Conservation (phyloP, 2,329 filamentous ascomycete genomes). For the Ceratocystis destructans region DNA sequence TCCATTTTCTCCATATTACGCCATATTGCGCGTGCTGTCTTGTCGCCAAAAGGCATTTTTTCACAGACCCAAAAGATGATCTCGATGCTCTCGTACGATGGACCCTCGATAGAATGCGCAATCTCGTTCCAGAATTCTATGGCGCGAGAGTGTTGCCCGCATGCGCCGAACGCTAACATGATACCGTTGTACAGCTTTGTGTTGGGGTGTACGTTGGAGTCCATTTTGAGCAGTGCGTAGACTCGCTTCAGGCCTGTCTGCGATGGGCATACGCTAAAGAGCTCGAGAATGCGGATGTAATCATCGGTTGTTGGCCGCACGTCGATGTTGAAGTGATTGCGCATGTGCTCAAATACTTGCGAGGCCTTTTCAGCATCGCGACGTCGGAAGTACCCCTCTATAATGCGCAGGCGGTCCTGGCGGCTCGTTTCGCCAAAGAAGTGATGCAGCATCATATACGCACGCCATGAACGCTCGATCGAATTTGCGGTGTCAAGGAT, state of each 20-base stretch:
- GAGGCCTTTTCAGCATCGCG: constrained; percentile 71
- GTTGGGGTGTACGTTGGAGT: constrained; percentile 61
- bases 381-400: constrained; percentile 69
- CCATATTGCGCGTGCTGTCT: constrained; percentile 55
- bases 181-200: constrained; percentile 70
- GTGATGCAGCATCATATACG: constrained; percentile 51
- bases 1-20: constrained; percentile 57
- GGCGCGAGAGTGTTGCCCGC: constrained; percentile 50
- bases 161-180: constrained; percentile 71
- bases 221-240: constrained; percentile 90
- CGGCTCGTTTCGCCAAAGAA: constrained; percentile 54
- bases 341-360: constrained; percentile 86
- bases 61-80: constrained; percentile 73
- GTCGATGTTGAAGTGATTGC: constrained; percentile 50
- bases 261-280: constrained; percentile 45
- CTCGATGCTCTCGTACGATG: constrained; percentile 64
- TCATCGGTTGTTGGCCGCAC: constrained; percentile 57
- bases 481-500: constrained; percentile 49
- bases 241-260: constrained; percentile 56
- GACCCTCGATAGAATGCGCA: constrained; percentile 69
- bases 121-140: constrained; percentile 77
- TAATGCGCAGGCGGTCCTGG: constrained; percentile 53
- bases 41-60: constrained; percentile 41
- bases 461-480: constrained; percentile 50
- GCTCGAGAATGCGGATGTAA: constrained; percentile 66